phyloP scores from a whole-genome alignment of 495 filamentous ascomycete species.

The Aspergillus diversus region DNA sequence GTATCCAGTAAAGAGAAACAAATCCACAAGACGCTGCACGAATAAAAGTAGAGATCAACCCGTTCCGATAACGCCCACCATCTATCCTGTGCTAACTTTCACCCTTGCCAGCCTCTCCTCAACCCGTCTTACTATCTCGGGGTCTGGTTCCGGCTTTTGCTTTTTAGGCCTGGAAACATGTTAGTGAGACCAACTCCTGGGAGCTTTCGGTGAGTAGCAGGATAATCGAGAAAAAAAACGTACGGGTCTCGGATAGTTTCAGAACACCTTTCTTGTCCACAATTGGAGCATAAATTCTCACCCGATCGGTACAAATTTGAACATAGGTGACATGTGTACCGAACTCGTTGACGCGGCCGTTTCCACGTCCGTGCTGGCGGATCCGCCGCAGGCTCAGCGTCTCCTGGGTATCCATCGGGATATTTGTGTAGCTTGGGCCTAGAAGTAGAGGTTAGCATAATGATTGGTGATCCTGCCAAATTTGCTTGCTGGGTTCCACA shows the following conservation, averaged over 20 bases:
- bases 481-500: slow-evolving; percentile 35
- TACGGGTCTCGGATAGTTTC: slow-evolving; percentile 56
- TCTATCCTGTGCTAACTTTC: slow-evolving; percentile 32
- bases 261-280: slow-evolving; percentile 58
- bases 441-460: slow-evolving; percentile 9
- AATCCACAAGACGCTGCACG: slow-evolving; percentile 5
- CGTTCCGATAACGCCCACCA: background rate
- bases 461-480: too few species aligned
- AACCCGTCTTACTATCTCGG: slow-evolving; percentile 63
- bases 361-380: slow-evolving; percentile 44
- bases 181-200: slow-evolving; percentile 1
- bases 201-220: background rate
- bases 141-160: slow-evolving; percentile 65
- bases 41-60: slow-evolving; percentile 4
- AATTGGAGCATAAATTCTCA: slow-evolving; percentile 59
- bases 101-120: slow-evolving; percentile 59
- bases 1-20: background rate
- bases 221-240: slow-evolving; percentile 23
- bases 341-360: slow-evolving; percentile 49
- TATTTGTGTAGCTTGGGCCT: slow-evolving; percentile 74
- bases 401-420: slow-evolving; percentile 77
- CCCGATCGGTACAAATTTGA: slow-evolving; percentile 53
- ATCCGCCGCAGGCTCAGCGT: slow-evolving; percentile 49
- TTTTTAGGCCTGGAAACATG: slow-evolving; percentile 56
- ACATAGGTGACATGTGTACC: slow-evolving; percentile 70